Evolutionary conservation across 140 eudicot species (phyloP).

Genomic region (Bidens hawaiensis): DNA sequence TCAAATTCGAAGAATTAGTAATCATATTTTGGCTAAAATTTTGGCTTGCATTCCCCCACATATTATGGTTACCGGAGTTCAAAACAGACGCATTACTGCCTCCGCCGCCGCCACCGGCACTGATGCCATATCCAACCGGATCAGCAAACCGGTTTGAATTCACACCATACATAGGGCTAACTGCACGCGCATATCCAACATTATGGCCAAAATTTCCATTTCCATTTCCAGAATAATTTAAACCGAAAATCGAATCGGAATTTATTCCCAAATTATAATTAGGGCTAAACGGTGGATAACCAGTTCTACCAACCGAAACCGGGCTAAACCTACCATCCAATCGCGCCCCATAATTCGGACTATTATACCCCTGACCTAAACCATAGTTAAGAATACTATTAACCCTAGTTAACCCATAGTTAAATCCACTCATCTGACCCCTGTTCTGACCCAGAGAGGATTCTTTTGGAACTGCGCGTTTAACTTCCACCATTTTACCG

Average conservation of each 20-base stretch:
- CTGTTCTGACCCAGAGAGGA: slow-evolving; percentile 67
- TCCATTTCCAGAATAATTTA: slow-evolving; percentile 47
- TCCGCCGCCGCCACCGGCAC: slow-evolving; percentile 20
- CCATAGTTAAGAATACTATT: slow-evolving; percentile 49
- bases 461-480: slow-evolving; percentile 83
- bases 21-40: no score
- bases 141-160: slow-evolving; percentile 47
- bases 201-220: slow-evolving; percentile 34
- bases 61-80: slow-evolving; percentile 36
- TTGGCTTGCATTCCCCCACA: slow-evolving; percentile 66
- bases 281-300: slow-evolving; percentile 64
- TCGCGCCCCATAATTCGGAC: slow-evolving; percentile 59
- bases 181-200: slow-evolving; percentile 53
- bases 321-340: slow-evolving; percentile 80
- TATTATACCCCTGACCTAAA: slow-evolving; percentile 32
- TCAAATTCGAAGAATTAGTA: slow-evolving; percentile 39
- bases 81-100: slow-evolving; percentile 46
- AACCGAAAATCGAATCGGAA: slow-evolving; percentile 47
- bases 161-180: slow-evolving; percentile 38
- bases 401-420: slow-evolving; percentile 58
- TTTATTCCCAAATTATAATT: slow-evolving; percentile 42
- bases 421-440: slow-evolving; percentile 50
- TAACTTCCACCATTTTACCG: slow-evolving; percentile 49
- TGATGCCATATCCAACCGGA: slow-evolving; percentile 41
- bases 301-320: slow-evolving; percentile 53